A percentile compares a stretch with the other conserved stretches of the same genome.
Conservation (phyloP, 768 basidiomycete species). For the Leccinum subtestaceum region DNA sequence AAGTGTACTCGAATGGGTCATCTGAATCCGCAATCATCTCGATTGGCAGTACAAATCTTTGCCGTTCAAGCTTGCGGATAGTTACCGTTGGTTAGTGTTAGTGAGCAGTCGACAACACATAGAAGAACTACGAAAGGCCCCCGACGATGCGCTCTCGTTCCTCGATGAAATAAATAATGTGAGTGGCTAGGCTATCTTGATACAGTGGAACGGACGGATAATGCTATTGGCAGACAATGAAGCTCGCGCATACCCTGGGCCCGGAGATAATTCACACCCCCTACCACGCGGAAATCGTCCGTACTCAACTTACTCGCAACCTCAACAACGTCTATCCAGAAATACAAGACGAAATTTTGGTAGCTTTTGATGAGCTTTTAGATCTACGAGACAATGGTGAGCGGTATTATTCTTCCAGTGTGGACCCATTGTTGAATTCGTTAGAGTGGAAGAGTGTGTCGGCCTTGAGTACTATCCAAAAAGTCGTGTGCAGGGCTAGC, state of each 20-base stretch:
- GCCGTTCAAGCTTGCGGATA: slow-evolving; percentile 31
- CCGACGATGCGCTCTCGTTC: slow-evolving; percentile 39
- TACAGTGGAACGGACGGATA: neutral
- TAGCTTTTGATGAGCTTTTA: slow-evolving; percentile 41
- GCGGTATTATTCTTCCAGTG: neutral
- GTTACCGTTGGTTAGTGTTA: slow-evolving; percentile 40
- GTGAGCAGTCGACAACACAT: slow-evolving; percentile 30
- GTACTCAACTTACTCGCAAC: slow-evolving; percentile 38
- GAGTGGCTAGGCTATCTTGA: neutral
- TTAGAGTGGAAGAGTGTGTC: slow-evolving; percentile 40
- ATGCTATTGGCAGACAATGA: slow-evolving; percentile 30
- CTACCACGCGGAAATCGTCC: slow-evolving; percentile 33
- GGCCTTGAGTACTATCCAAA: slow-evolving; percentile 25
- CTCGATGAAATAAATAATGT: slow-evolving; percentile 36
- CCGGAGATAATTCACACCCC: slow-evolving; percentile 26
- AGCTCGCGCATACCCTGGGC: slow-evolving; percentile 40
- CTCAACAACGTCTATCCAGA: slow-evolving; percentile 34
- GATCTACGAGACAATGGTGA: slow-evolving; percentile 17
- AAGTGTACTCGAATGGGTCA: neutral
- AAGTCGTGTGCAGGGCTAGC: slow-evolving; percentile 15
- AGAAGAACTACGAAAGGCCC: slow-evolving; percentile 41
- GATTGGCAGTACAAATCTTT: slow-evolving; percentile 25
- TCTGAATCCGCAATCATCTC: neutral
- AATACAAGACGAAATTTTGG: slow-evolving; percentile 31
- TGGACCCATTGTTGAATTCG: neutral